phyloP scores from a whole-genome alignment of 495 filamentous ascomycete genomes.

The Penicillium macrosclerotiorum region DNA sequence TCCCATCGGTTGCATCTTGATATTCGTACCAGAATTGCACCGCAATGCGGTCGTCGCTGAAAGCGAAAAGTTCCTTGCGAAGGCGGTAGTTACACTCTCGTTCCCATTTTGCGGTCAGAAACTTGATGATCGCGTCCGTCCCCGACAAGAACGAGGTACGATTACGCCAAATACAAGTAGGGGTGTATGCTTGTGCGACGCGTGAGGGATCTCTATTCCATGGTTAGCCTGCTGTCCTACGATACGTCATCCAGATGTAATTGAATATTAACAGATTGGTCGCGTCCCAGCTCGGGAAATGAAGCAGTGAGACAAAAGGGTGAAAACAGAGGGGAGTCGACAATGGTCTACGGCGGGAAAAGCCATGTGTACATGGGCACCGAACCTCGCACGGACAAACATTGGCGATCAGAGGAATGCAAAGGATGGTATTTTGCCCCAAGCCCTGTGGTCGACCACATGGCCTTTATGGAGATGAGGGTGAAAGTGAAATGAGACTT shows the following conservation, averaged over 20 bases:
- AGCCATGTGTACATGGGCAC: slow-evolving; percentile 7
- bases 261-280: neutral
- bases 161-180: slow-evolving; percentile 81
- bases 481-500: slow-evolving; percentile 14
- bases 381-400: slow-evolving; percentile 17
- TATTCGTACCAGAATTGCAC: slow-evolving; percentile 96
- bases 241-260: slow-evolving; percentile 11
- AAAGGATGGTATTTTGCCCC: slow-evolving; percentile 32
- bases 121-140: slow-evolving; percentile 64
- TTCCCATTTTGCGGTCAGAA: slow-evolving; percentile 76
- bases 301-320: no score
- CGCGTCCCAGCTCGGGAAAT: no score
- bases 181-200: slow-evolving; percentile 73
- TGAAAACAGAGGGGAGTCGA: neutral
- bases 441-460: slow-evolving; percentile 19
- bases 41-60: slow-evolving; percentile 56
- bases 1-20: slow-evolving; percentile 60
- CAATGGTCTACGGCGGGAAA: no score
- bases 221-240: slow-evolving; percentile 15
- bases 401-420: slow-evolving; percentile 19
- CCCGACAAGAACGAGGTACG: slow-evolving; percentile 69
- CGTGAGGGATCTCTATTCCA: slow-evolving; percentile 54
- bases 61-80: slow-evolving; percentile 84
- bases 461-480: slow-evolving; percentile 10
- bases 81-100: slow-evolving; percentile 71